These are phyloP conservation scores for Fusarium tjaetaba DNA, from an alignment of 2,329 filamentous ascomycete genomes.

Conservation along the genomic window DNA sequence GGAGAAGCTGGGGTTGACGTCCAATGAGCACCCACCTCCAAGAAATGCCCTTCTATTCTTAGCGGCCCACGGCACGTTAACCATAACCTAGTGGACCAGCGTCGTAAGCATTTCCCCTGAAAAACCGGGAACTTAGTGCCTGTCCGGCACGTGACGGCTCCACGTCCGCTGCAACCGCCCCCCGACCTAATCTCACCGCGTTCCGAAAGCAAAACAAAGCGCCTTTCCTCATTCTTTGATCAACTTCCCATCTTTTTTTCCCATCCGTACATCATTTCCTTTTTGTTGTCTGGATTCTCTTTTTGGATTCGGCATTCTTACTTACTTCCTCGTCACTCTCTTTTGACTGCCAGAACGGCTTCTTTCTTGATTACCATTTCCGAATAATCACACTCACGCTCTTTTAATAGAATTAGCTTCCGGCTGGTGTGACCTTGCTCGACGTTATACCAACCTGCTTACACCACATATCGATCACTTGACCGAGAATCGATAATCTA, in stretches of 20 bases:
- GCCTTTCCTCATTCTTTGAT: constrained; percentile 29
- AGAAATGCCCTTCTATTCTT: constrained; percentile 36
- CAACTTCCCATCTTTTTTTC: constrained; percentile 9
- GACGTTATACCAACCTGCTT: constrained; percentile 26
- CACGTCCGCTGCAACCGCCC: constrained; percentile 21
- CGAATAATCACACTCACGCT: constrained; percentile 25
- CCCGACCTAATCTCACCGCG: constrained; percentile 40
- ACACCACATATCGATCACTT: constrained; percentile 20
- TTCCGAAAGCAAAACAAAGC: constrained; percentile 34
- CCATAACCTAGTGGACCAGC: constrained; percentile 29
- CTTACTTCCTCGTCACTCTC: constrained; percentile 40
- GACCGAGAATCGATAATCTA: constrained; percentile 17
- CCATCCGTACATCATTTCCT: constrained; percentile 22
- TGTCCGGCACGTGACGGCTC: constrained; percentile 33
- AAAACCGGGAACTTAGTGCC: constrained; percentile 35
- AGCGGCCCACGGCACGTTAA: constrained; percentile 19
- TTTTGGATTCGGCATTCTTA: constrained; percentile 34
- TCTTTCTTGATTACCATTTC: constrained; percentile 28
- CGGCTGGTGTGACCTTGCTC: constrained; percentile 23
- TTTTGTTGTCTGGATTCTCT: constrained; percentile 25
- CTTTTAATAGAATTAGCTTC: constrained; percentile 30
- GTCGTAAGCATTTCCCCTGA: constrained; percentile 39
- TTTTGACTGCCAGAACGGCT: constrained; percentile 32
- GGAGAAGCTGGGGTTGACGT: constrained; percentile 27
- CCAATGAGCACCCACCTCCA: constrained; percentile 26